Base-by-base conservation (phyloP, 2,329 filamentous ascomycete genomes). In the Pestalotiopsis sp. region DNA sequence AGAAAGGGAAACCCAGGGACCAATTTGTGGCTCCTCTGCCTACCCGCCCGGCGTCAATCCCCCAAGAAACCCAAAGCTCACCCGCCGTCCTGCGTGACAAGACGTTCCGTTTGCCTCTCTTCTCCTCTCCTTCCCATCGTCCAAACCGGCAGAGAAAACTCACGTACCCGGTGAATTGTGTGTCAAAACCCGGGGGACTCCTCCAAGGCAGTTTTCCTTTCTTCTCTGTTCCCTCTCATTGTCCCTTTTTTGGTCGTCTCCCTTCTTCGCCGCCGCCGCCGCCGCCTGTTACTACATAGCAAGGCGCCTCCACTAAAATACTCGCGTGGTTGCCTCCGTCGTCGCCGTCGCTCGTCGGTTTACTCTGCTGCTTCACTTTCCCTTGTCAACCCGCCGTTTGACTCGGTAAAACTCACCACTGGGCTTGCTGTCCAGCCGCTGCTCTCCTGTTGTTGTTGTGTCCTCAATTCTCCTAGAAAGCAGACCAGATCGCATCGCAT, bases 121-220 rank as follows among this genome's bases (percentile, higher is more conserved):
- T 52, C 45, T 66, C 27, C 23, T 39, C 49, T 39, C 52, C 23
- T 57, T 72, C 74, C 73, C 76, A 75, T 79, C 76, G 74, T 75
- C 73, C 69, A 69, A 77, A 77, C 75, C 76, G 74, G 77, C 74
- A 70, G 74, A 76, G 78, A 76, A 75, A 75, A 77, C 76, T 75
- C 77, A 73, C 76, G 76, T 76, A 74, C 78, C 77, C 76, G 76
- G 75, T 78, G 78, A 76, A 76, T 71, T 78, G 80, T 78, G 78
- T 79, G 74, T 76, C 79, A 77, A 78, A 75, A 75, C 27, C 73
- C 71, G 77, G 80, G 77, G 77, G 77, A 76, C 76, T 79, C 76
- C 77, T 80, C 75, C 71, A 79, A 78, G 79, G 79, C 78, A 78
- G 77, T 81, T 80, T 36, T 82, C 79, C 79, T 79, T 81, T 80